Percentiles rank a stretch among this genome's conserved stretches.
Conservation (phyloP, 768 basidiomycete genomes). For the Pulveroboletus sp. region DNA sequence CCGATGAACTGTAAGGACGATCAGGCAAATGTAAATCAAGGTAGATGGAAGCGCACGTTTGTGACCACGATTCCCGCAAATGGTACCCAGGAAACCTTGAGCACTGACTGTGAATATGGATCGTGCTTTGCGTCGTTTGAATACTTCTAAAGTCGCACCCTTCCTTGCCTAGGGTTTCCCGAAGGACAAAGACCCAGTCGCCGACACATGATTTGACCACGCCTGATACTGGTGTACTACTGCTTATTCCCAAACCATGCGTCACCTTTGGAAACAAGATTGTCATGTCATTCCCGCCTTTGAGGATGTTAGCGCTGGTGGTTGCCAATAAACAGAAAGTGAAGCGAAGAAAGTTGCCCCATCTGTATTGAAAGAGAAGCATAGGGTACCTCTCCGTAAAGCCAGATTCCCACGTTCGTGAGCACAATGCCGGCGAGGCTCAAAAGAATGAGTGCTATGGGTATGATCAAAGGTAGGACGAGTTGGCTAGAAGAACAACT, state of each 20-base stretch:
- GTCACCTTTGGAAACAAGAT: conserved; percentile 58
- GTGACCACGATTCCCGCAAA: conserved; percentile 73
- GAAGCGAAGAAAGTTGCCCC: conserved; percentile 87
- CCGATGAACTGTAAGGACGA: conserved; percentile 48
- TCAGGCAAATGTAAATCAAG: background rate
- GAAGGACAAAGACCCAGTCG: conserved; percentile 80
- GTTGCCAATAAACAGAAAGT: conserved; percentile 63
- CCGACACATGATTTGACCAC: conserved; percentile 36
- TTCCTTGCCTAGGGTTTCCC: conserved; percentile 67
- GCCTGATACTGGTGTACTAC: conserved; percentile 30
- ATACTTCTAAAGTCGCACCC: background rate
- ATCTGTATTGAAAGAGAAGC: conserved; percentile 66
- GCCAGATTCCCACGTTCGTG: conserved; percentile 65
- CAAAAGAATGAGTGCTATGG: conserved; percentile 70
- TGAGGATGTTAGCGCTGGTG: conserved; percentile 75
- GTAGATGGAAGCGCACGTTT: conserved; percentile 38
- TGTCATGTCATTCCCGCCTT: conserved; percentile 82
- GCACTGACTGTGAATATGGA: conserved; percentile 33
- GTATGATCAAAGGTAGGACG: conserved; percentile 72
- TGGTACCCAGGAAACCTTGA: conserved; percentile 71
- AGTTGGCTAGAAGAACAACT: conserved; percentile 48
- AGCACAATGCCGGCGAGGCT: conserved; percentile 80
- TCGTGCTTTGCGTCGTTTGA: background rate
- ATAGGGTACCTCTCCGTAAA: conserved; percentile 74
- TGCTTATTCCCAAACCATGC: background rate